Evolutionary conservation across 2,329 filamentous ascomycete species (phyloP).

Genomic region (Ceratocystis ficicola): DNA sequence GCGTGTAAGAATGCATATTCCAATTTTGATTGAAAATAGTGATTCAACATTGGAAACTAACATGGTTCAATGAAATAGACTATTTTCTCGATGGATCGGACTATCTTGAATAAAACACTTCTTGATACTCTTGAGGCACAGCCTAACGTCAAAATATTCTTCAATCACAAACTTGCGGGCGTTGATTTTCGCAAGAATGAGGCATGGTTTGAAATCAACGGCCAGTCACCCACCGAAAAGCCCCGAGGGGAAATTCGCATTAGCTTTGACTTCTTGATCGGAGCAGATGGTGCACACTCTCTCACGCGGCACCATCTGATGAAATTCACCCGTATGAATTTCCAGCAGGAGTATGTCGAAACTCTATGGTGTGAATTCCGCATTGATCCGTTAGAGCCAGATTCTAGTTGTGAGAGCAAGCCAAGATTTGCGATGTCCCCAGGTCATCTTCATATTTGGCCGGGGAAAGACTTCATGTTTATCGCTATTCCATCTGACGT

Average conservation of each 20-base stretch:
- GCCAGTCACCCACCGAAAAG: not conserved
- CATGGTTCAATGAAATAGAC: constrained; percentile 50
- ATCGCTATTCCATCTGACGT: constrained; percentile 76
- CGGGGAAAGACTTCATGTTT: constrained; percentile 89
- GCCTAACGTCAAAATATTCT: constrained; percentile 83
- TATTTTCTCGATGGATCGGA: constrained; percentile 77
- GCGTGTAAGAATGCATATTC: constrained; percentile 45
- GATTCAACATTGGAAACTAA: not conserved
- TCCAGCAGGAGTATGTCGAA: constrained; percentile 89
- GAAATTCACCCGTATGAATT: constrained; percentile 86
- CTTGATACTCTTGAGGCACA: constrained; percentile 72
- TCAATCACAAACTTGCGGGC: constrained; percentile 85
- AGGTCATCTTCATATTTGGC: constrained; percentile 96
- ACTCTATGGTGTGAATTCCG: constrained; percentile 95
- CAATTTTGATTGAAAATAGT: not conserved
- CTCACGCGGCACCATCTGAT: constrained; percentile 85
- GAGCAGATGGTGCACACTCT: constrained; percentile 90
- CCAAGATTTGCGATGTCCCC: constrained; percentile 67
- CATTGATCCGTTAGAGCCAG: constrained; percentile 44
- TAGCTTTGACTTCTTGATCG: constrained; percentile 83
- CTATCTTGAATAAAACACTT: constrained; percentile 67
- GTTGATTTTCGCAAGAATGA: constrained; percentile 68
- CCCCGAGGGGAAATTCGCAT: constrained; percentile 65
- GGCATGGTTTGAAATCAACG: constrained; percentile 69
- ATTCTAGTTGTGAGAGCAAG: constrained; percentile 27